A percentile compares a stretch with the other conserved stretches of the same genome.
Conservation (phyloP, 2,329 filamentous ascomycete genomes). For the Orbilia ellipsospora region DNA sequence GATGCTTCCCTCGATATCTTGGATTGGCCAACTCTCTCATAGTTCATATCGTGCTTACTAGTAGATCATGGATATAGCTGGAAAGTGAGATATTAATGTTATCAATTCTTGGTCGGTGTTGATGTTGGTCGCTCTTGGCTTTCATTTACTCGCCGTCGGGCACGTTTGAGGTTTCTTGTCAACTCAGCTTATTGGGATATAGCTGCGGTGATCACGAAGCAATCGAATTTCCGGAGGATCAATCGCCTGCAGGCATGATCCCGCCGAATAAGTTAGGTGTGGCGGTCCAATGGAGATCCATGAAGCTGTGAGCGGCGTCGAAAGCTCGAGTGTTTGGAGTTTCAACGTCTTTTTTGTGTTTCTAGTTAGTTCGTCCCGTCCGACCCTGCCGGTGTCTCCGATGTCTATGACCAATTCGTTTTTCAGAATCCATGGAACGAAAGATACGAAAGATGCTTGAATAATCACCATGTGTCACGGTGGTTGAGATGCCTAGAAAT, state of each 20-base stretch:
- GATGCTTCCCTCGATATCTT: background rate
- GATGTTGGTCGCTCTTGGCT: background rate
- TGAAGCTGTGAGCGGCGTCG: background rate
- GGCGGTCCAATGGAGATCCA: conserved; percentile 11
- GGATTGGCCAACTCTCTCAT: background rate
- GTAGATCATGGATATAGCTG: conserved; percentile 22
- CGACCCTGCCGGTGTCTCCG: conserved; percentile 4
- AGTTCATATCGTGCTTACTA: background rate
- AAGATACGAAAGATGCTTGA: conserved; percentile 11
- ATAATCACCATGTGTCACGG: background rate
- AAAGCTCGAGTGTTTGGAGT: background rate
- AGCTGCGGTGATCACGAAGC: background rate
- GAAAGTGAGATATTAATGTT: conserved; percentile 18
- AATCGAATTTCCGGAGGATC: background rate
- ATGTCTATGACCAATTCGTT: conserved; percentile 33
- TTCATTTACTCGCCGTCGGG: conserved; percentile 16
- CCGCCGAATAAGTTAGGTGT: background rate
- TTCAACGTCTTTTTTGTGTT: conserved; percentile 3
- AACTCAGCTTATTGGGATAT: background rate
- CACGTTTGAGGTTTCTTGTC: background rate
- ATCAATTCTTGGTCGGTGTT: background rate
- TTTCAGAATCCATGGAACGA: conserved; percentile 13
- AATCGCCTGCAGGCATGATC: background rate
- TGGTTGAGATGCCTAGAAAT: conserved; percentile 16
- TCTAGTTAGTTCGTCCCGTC: background rate